Base-by-base conservation (phyloP, 2,329 filamentous ascomycete species). In the Colletotrichum godetiae region DNA sequence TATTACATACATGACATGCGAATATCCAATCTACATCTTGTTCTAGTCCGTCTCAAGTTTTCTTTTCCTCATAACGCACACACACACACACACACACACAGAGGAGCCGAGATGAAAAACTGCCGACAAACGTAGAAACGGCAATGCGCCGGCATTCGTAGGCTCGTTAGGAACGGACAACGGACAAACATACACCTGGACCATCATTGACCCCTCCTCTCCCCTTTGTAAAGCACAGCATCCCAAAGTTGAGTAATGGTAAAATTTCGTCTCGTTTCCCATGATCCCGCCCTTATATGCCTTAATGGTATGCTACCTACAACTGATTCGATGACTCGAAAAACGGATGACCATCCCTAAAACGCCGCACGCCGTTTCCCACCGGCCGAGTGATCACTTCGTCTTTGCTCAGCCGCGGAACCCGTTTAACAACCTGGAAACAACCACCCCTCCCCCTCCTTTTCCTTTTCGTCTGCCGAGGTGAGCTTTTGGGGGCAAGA, bases 331-430 rank as follows among this genome's bases (percentile, higher is more conserved):
- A 67, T 27, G 15, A 31, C 27, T 35, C 29, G n/a, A 35, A 31
- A 65, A 57, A 19, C 24, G n/a, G 53, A n/a, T 4, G 64, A 35
- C 49, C 33, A 52, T 49, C n/a, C 68, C 68, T 37, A 37, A 56
- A 70, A 73, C 70, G 67, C 70, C 70, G 60, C 55, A 65, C 46
- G 46, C 70, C 67, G 49, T 60, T 33, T 35, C 60, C 60, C 65
- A 67, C 60, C 70, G 67, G 67, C 35, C 49, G 35, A 65, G 35
- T 49, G 31, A 56, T 27, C 22, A 7, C 10, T 29, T 56, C 53
- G 37, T 42, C 52, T 37, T 53, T 61, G 22, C 37, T 22, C 58
- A 63, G 31, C 59, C 66, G 66, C 55, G 42, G 52, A 42, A 65
- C 52, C 24, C 46, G 31, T 49, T 55, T 70, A 24, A 55, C 46